Base-by-base conservation (phyloP, 257 asterid species). In the Nicotiana sylvestris region DNA sequence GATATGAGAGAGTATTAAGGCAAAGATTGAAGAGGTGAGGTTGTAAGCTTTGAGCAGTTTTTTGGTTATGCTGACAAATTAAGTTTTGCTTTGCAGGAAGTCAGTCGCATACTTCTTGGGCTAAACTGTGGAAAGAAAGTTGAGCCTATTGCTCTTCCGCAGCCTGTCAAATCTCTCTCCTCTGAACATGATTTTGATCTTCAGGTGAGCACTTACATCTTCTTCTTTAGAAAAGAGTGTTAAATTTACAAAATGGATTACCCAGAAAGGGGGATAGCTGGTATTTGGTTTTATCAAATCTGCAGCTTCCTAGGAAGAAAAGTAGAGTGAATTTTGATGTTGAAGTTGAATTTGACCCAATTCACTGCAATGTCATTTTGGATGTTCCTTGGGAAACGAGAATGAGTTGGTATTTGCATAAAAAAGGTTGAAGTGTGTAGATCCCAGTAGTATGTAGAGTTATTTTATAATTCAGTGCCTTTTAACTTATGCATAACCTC, bases 51-150 rank as follows among this genome's bases (percentile, higher is more conserved):
- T 11, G 33, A 62, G 57, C 57, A 53, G 11, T 25, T 82, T 15
- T 25, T 3, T 43, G 53, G 58, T 53, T 81, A n/a, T 67, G 53
- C 43, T 81, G 79, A 81, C 46, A 35, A 55, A 16, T 53, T 15
- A 32, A 10, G 32, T 66, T 65, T 61, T 64, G 57, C 68, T 33
- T 72, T 43, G 51, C 88, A 96, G 99, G 98, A 96, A 88, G 97
- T 85, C 5, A 90, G 91, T 87, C 94, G 99, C 57, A 78, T 96
- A 83, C 93, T 96, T 80, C 77, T 89, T 55, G 99, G 99, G 86
- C 88, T 89, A 13, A 96, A 94, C 89, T 89, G 98, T 87, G 99
- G 98, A 82, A 88, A 76, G 84, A 61, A 92, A 49, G 92, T 94
- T 82, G 92, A 85, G 68, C 61, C 89, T 35, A 30, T 91, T 82